Conservation (phyloP, 164 flowering plant genomes). For the Akebia trifoliata region DNA sequence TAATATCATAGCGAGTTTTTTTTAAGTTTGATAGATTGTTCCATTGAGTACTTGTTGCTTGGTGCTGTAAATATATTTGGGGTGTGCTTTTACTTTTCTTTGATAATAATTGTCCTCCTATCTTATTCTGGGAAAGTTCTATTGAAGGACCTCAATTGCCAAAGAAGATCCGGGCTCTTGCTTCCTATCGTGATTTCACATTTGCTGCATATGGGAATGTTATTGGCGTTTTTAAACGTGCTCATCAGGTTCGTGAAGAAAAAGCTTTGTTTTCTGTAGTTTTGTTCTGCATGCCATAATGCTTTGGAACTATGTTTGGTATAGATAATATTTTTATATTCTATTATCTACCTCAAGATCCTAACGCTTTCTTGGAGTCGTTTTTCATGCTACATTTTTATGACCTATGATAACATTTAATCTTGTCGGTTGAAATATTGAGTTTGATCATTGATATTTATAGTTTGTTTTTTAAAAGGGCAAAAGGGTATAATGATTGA, state of each 20-base stretch:
- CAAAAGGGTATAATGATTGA: no score
- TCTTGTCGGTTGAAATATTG: no score
- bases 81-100: no score
- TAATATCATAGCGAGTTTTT: not conserved
- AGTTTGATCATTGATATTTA: no score
- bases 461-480: no score
- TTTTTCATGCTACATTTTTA: not conserved
- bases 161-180: slow-evolving; percentile 91
- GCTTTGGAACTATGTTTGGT: not conserved
- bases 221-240: slow-evolving; percentile 80
- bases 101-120: no score
- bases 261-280: not conserved
- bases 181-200: slow-evolving; percentile 82
- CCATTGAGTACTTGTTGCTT: not conserved
- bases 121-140: no score
- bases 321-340: not conserved
- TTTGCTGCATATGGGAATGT: slow-evolving; percentile 85
- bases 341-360: not conserved
- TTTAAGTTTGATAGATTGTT: not conserved
- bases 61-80: not conserved
- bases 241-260: slow-evolving; percentile 63
- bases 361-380: not conserved
- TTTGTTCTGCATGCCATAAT: not conserved
- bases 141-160: slow-evolving; percentile 85
- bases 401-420: no score